Percentiles rank a stretch among this genome's conserved stretches.
Conservation (phyloP, 331 rosid genomes). For the Saraca asoca region DNA sequence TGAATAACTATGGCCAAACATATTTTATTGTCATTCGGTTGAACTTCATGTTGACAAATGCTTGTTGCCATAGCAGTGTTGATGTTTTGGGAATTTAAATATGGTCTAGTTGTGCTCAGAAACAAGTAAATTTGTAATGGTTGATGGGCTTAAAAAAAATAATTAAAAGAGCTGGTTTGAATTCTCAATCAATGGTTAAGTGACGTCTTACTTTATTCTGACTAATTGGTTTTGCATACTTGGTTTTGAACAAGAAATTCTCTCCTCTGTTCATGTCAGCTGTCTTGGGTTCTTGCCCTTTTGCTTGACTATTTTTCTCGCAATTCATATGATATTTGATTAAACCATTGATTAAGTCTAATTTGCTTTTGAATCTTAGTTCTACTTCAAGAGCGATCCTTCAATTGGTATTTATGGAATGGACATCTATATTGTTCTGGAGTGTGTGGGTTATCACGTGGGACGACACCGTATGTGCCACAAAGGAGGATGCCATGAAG, state of each 20-base stretch:
- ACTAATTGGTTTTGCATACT: not conserved
- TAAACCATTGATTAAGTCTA: not conserved
- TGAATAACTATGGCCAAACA: too few species aligned
- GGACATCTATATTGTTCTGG: slow-evolving; percentile 72
- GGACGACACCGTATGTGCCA: slow-evolving; percentile 75
- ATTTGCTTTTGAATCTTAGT: not conserved
- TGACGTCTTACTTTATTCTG: not conserved
- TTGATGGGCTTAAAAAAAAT: too few species aligned
- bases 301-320: not conserved
- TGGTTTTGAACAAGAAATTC: not conserved
- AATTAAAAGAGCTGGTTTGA: too few species aligned
- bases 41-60: too few species aligned
- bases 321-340: not conserved
- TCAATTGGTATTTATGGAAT: slow-evolving; percentile 79
- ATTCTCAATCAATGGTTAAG: too few species aligned
- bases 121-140: too few species aligned
- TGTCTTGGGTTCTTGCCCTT: not conserved
- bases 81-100: too few species aligned
- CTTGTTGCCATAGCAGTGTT: too few species aligned
- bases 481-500: slow-evolving; percentile 76
- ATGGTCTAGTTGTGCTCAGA: too few species aligned
- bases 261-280: not conserved
- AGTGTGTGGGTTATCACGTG: slow-evolving; percentile 78
- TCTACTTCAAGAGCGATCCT: slow-evolving; percentile 57
- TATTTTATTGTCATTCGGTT: too few species aligned